These are phyloP conservation scores for Penicillium pulvis DNA, from an alignment of 495 filamentous ascomycete species.

Conservation along the genomic window DNA sequence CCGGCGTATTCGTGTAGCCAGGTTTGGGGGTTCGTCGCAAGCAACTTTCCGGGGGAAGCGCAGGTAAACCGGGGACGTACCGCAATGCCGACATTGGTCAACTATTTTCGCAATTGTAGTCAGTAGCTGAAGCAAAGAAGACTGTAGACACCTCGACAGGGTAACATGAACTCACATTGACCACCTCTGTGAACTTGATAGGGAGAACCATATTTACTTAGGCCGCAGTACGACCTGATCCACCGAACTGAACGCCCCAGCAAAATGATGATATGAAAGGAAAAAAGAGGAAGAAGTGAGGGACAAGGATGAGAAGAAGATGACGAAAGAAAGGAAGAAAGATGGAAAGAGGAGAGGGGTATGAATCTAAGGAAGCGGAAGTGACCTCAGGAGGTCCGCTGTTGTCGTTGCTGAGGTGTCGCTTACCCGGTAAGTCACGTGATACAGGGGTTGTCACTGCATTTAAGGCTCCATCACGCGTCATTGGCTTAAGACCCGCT, in stretches of 20 bases:
- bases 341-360: constrained; percentile 20
- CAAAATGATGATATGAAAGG: constrained; percentile 30
- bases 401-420: constrained; percentile 52
- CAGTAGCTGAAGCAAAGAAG: constrained; percentile 16
- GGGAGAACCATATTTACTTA: constrained; percentile 73
- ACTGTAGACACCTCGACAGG: not conserved
- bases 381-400: constrained; percentile 50
- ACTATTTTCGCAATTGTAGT: constrained; percentile 46
- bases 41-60: constrained; percentile 13
- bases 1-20: constrained; percentile 24
- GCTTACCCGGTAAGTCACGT: constrained; percentile 46
- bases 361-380: constrained; percentile 33
- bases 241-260: constrained; percentile 51
- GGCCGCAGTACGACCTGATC: constrained; percentile 53
- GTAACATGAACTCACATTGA: constrained; percentile 64
- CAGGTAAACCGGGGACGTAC: constrained; percentile 52
- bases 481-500: constrained; percentile 1
- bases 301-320: constrained; percentile 14
- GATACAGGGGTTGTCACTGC: constrained; percentile 13
- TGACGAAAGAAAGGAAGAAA: constrained; percentile 15
- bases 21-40: constrained; percentile 22
- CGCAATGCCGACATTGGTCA: constrained; percentile 78
- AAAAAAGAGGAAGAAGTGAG: constrained; percentile 20
- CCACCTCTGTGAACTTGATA: constrained; percentile 93
- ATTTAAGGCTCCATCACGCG: not conserved